Percentiles rank a stretch among this genome's conserved stretches.
phyloP scores from a whole-genome alignment of 2,329 filamentous ascomycete species.

The Lizonia empirigonia region DNA sequence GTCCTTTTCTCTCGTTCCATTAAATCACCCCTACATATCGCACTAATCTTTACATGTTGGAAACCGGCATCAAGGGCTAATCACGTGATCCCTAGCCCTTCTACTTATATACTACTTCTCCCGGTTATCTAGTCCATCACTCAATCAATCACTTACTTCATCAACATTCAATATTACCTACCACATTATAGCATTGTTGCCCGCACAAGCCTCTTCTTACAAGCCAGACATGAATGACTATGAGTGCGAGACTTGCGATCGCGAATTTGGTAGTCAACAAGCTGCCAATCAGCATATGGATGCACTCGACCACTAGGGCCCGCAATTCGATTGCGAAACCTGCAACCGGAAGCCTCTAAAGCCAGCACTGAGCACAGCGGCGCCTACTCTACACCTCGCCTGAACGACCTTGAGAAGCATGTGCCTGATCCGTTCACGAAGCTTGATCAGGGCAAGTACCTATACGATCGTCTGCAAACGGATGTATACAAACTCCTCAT shows the following conservation, averaged over 20 bases:
- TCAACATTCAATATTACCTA: too few relatives aligned
- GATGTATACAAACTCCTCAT: neutral
- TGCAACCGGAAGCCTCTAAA: conserved; percentile 6
- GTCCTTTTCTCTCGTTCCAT: too few relatives aligned
- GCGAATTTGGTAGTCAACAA: conserved; percentile 12
- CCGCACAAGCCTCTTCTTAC: too few relatives aligned
- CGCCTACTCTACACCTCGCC: neutral
- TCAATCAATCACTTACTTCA: too few relatives aligned
- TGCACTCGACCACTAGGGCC: conserved; percentile 18
- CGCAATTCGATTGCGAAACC: conserved; percentile 21
- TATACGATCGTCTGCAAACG: neutral
- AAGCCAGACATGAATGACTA: neutral
- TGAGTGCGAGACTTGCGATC: conserved; percentile 20
- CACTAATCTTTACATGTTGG: too few relatives aligned
- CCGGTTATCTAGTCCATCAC: too few relatives aligned
- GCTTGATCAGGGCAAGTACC: neutral
- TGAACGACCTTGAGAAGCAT: neutral
- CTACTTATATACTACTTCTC: too few relatives aligned
- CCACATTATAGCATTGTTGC: too few relatives aligned
- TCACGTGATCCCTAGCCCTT: too few relatives aligned
- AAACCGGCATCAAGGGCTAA: too few relatives aligned
- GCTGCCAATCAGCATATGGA: conserved; percentile 23
- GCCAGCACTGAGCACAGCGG: neutral
- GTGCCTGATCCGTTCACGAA: neutral
- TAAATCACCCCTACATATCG: too few relatives aligned